Evolutionary conservation across 1,139 yeast species (phyloP).

Genomic region (Candida glucosophila): DNA sequence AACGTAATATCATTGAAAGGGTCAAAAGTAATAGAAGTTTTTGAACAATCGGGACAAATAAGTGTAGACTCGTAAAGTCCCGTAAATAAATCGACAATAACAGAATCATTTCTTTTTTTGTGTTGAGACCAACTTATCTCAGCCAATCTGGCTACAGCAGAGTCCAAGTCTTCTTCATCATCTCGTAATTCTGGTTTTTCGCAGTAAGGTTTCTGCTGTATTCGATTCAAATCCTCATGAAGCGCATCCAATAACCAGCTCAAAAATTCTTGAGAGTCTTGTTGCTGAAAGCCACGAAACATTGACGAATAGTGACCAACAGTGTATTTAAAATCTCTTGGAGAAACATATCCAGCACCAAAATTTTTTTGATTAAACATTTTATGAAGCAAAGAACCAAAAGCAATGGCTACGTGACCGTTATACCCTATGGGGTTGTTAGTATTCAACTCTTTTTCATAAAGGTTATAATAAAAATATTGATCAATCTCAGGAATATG

Average conservation of each 20-base stretch:
- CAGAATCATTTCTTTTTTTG: slow-evolving; percentile 74
- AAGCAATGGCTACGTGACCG: slow-evolving; percentile 73
- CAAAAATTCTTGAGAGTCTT: slow-evolving; percentile 91
- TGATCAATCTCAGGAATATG: slow-evolving; percentile 80
- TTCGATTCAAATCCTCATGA: slow-evolving; percentile 88
- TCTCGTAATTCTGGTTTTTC: slow-evolving; percentile 78
- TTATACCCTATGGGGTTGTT: slow-evolving; percentile 72
- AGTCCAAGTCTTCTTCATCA: slow-evolving; percentile 47
- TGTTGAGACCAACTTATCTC: slow-evolving; percentile 76
- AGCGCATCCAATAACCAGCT: slow-evolving; percentile 86
- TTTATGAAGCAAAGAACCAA: slow-evolving; percentile 56
- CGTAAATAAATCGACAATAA: slow-evolving; percentile 77
- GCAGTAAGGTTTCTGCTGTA: slow-evolving; percentile 71
- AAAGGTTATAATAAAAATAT: slow-evolving; percentile 62
- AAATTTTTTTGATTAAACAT: slow-evolving; percentile 33
- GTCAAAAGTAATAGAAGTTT: slow-evolving; percentile 84
- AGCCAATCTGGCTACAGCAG: slow-evolving; percentile 57
- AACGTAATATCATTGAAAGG: slow-evolving; percentile 88
- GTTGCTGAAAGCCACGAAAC: slow-evolving; percentile 87
- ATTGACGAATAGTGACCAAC: slow-evolving; percentile 74
- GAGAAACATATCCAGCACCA: slow-evolving; percentile 25
- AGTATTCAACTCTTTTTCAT: slow-evolving; percentile 57
- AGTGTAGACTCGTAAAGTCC: slow-evolving; percentile 87
- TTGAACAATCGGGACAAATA: slow-evolving; percentile 77
- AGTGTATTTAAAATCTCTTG: slow-evolving; percentile 70